Conservation (phyloP, 1,139 yeast species). For the Magnusiomyces suaveolens region DNA sequence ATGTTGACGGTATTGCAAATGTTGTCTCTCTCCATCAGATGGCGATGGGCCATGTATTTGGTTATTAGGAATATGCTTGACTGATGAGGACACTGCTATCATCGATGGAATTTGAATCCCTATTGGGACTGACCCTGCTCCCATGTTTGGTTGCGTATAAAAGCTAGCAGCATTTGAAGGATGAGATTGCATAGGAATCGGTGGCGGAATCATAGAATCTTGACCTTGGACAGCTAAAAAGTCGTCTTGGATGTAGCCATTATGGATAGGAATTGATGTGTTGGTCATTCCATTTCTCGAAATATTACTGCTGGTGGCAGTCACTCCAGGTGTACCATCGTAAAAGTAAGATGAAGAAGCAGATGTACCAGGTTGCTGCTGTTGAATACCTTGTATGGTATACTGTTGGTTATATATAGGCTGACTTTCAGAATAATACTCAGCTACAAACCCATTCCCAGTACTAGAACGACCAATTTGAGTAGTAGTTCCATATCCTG, state of each 20-base stretch:
- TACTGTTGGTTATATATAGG: background rate
- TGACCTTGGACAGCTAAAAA: background rate
- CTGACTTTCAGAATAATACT: background rate
- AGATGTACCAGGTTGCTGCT: background rate
- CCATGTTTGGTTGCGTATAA: background rate
- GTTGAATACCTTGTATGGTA: background rate
- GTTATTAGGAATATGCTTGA: background rate
- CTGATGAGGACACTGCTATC: background rate
- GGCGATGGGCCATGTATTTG: background rate
- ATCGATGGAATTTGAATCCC: background rate
- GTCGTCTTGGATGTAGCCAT: background rate
- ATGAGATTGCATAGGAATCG: constrained; percentile 1
- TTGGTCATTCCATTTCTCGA: background rate
- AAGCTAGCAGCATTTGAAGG: background rate
- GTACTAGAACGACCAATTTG: background rate
- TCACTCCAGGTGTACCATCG: background rate
- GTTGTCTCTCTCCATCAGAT: background rate
- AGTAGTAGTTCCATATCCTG: background rate
- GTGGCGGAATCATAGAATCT: background rate
- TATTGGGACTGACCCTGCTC: background rate
- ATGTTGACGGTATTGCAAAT: background rate
- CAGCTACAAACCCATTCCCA: background rate
- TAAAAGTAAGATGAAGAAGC: background rate
- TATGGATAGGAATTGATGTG: background rate
- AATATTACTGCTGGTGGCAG: background rate